These are phyloP conservation scores for Paraphoma chrysanthemicola DNA, from an alignment of 2,329 filamentous ascomycete genomes.

Conservation along the genomic window DNA sequence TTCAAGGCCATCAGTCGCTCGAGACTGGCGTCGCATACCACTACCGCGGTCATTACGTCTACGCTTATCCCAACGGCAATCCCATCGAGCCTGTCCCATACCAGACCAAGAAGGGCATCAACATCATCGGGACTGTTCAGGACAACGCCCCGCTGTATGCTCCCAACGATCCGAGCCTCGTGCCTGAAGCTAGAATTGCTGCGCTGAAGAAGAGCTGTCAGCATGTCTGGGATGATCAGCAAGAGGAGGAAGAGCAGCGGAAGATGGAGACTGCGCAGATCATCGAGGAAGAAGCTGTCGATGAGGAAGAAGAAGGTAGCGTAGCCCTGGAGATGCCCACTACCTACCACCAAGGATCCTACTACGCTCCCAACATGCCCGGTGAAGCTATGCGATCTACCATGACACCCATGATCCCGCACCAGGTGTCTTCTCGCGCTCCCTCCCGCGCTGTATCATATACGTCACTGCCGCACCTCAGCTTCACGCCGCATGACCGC, in stretches of 20 bases:
- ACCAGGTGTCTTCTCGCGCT: slow-evolving; percentile 1
- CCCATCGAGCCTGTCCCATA: slow-evolving; percentile 30
- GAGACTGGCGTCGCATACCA: slow-evolving; percentile 35
- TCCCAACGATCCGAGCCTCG: background rate
- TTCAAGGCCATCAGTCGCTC: slow-evolving; percentile 28
- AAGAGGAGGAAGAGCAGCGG: slow-evolving; percentile 6
- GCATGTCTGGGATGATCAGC: slow-evolving; percentile 7
- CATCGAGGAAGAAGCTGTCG: background rate
- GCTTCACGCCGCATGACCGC: slow-evolving; percentile 28
- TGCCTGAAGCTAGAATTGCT: slow-evolving; percentile 13
- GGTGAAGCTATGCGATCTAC: background rate
- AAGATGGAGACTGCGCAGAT: slow-evolving; percentile 1
- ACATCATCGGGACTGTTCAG: slow-evolving; percentile 13
- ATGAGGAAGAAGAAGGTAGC: background rate
- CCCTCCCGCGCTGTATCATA: background rate
- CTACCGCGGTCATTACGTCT: slow-evolving; percentile 41
- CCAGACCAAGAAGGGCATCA: slow-evolving; percentile 25
- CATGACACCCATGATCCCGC: background rate
- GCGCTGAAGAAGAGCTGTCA: slow-evolving; percentile 17
- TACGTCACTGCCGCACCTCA: background rate
- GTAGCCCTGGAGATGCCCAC: background rate
- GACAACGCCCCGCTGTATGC: slow-evolving; percentile 18
- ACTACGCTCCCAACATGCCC: background rate
- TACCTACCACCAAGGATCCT: background rate
- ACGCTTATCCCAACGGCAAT: slow-evolving; percentile 17